Conservation (phyloP, 2,329 filamentous ascomycete genomes). For the Diaporthe ampelina region DNA sequence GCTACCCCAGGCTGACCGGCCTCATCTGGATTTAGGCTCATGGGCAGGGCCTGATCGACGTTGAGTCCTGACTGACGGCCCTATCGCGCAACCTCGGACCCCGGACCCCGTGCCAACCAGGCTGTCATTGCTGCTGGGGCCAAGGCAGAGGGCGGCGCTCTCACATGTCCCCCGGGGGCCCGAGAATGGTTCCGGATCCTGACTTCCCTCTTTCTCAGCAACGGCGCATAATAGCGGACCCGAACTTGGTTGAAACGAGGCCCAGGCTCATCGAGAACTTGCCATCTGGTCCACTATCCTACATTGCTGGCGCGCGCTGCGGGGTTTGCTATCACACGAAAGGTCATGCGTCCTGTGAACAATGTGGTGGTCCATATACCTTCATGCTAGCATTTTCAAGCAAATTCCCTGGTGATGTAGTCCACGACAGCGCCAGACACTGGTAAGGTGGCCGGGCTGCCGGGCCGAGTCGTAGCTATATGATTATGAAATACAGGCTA, state of each 20-base stretch:
- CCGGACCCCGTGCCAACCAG: conserved; percentile 11
- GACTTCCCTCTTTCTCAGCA: conserved; percentile 2
- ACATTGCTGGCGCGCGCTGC: neutral
- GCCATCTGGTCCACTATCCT: conserved; percentile 9
- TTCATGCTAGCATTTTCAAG: neutral
- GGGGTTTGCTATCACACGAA: conserved; percentile 2
- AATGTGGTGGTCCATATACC: neutral
- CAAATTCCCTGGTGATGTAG: no score
- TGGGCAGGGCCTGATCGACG: conserved; percentile 3
- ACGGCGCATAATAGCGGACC: neutral
- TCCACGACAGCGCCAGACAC: no score
- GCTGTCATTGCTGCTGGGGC: conserved; percentile 3
- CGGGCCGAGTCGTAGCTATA: neutral
- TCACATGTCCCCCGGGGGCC: neutral
- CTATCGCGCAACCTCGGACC: neutral
- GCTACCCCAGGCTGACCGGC: neutral
- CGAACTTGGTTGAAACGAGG: conserved; percentile 11
- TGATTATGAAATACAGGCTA: neutral
- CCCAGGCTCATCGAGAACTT: conserved; percentile 5
- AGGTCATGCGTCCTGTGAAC: neutral
- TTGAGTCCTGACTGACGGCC: conserved; percentile 6
- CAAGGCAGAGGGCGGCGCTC: neutral
- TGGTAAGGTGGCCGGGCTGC: neutral
- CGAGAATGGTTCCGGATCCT: neutral
- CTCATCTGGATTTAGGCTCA: neutral